Percentiles rank a stretch among this genome's conserved stretches.
These are phyloP conservation scores for Ustilago trichophora DNA, from an alignment of 1,284 basidiomycete genomes.

Conservation along the genomic window DNA sequence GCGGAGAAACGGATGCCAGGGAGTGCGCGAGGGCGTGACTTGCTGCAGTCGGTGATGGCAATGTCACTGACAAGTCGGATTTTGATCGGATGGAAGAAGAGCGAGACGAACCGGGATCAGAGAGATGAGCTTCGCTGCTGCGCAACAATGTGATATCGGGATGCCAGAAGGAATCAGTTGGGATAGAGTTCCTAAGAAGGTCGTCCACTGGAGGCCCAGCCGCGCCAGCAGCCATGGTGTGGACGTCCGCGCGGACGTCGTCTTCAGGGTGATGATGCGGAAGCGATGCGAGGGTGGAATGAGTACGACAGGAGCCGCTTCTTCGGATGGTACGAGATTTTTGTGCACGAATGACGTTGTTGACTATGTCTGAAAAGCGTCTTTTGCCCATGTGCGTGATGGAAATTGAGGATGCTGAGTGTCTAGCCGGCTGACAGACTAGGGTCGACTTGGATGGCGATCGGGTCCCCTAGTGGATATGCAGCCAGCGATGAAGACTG, in stretches of 20 bases:
- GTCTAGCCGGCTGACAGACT: too few relatives aligned
- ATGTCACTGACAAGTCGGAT: not conserved
- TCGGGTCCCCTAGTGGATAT: too few relatives aligned
- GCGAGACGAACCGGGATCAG: conserved; percentile 3
- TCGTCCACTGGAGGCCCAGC: conserved; percentile 24
- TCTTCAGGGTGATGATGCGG: not conserved
- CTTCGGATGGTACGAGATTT: conserved; percentile 4
- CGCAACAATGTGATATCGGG: not conserved
- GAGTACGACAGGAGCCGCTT: conserved; percentile 4
- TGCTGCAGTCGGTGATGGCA: conserved; percentile 11
- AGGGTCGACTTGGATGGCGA: too few relatives aligned
- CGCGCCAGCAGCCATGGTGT: conserved; percentile 26
- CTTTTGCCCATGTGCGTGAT: conserved; percentile 32
- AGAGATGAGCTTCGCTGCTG: not conserved
- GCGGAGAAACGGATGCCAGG: conserved; percentile 1
- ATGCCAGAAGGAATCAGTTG: conserved; percentile 23
- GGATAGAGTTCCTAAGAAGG: conserved; percentile 12
- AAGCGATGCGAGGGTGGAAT: not conserved
- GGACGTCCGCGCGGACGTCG: conserved; percentile 20
- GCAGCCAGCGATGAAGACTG: too few relatives aligned
- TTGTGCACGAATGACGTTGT: conserved; percentile 8
- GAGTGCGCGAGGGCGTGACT: conserved; percentile 4
- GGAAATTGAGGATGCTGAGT: not conserved
- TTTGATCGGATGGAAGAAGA: conserved; percentile 13
- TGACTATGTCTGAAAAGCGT: conserved; percentile 30